These are phyloP conservation scores for Hamamelis virginiana DNA, from an alignment of 164 flowering plant species.

Conservation along the genomic window DNA sequence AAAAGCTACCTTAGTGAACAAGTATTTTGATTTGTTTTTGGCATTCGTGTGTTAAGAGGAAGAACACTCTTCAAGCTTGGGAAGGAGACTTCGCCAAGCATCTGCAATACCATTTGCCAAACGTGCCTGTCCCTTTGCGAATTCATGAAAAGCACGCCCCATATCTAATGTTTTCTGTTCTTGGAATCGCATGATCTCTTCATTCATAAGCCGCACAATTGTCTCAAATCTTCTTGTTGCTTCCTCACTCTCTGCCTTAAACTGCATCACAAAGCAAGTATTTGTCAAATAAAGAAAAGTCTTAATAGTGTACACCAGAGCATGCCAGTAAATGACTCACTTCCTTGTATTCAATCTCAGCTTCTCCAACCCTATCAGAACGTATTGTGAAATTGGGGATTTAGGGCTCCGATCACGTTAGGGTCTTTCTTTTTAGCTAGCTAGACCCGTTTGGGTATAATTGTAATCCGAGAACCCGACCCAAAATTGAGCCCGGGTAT, in stretches of 20 bases:
- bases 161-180: conserved; percentile 81
- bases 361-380: conserved; percentile 75
- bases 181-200: conserved; percentile 82
- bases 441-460: too few species aligned
- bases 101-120: conserved; percentile 78
- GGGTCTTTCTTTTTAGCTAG: too few species aligned
- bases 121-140: conserved; percentile 89
- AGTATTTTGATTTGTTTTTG: background rate
- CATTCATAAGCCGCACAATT: conserved; percentile 71
- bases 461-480: too few species aligned
- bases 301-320: background rate
- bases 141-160: conserved; percentile 88
- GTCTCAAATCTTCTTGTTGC: conserved; percentile 72
- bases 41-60: conserved; percentile 10
- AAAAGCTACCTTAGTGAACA: background rate
- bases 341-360: conserved; percentile 78
- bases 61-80: conserved; percentile 81
- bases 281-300: conserved; percentile 13
- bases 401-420: too few species aligned
- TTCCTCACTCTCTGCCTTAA: conserved; percentile 84
- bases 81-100: conserved; percentile 91
- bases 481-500: too few species aligned
- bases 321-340: conserved; percentile 24
- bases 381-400: too few species aligned
- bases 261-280: conserved; percentile 39